These are phyloP conservation scores for Talaromyces sp. DNA, from an alignment of 2,329 filamentous ascomycete species.

Conservation along the genomic window DNA sequence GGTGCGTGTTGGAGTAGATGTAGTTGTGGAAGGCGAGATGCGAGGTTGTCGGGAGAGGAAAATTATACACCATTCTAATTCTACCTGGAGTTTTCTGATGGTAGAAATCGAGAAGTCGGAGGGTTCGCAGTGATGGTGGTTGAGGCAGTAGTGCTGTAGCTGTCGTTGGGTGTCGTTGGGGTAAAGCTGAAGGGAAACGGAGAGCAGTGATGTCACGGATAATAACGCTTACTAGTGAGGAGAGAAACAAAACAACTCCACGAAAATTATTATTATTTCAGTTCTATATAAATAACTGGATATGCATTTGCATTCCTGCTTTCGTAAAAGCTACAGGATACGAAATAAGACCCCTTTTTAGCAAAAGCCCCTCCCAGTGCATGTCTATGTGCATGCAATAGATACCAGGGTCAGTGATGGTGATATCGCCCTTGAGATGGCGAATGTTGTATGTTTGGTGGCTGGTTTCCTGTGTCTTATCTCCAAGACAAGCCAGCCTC, in stretches of 20 bases:
- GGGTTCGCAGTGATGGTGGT: not conserved
- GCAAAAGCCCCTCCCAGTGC: not conserved
- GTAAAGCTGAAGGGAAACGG: not conserved
- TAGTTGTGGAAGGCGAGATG: constrained; percentile 73
- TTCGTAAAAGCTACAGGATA: not conserved
- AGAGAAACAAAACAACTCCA: not conserved
- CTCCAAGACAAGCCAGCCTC: not conserved
- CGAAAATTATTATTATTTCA: not conserved
- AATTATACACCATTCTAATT: constrained; percentile 75
- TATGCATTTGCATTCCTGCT: not conserved
- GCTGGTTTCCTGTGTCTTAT: not conserved
- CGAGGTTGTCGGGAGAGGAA: constrained; percentile 83
- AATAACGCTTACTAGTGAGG: not conserved
- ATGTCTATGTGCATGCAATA: not conserved
- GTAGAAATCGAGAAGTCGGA: not conserved
- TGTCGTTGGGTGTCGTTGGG: not conserved
- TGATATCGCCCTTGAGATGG: not conserved
- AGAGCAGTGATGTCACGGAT: constrained; percentile 12
- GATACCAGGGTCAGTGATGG: not conserved
- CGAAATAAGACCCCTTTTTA: not conserved
- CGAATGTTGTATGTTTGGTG: not conserved
- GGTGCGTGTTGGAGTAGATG: constrained; percentile 76
- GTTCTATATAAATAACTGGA: not conserved
- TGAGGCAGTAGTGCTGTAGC: not conserved
- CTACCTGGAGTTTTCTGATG: not conserved